phyloP scores from a whole-genome alignment of 139 green algal genomes.

The Chlorella vulgaris region DNA sequence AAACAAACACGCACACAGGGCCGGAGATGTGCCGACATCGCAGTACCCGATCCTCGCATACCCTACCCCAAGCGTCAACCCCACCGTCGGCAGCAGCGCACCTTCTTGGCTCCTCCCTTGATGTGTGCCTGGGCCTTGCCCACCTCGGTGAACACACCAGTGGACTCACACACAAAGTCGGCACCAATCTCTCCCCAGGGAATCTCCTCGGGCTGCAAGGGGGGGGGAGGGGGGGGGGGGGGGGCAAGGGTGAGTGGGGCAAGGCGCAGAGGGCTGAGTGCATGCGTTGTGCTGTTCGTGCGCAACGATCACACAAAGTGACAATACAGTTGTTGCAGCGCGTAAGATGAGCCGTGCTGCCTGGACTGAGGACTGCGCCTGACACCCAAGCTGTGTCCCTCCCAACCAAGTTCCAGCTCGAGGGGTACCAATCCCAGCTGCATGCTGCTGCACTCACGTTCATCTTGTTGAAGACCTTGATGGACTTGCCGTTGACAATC shows the following conservation, averaged over 20 bases:
- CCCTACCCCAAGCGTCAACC: too few relatives aligned
- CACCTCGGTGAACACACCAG: slow-evolving; percentile 92
- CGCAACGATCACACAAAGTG: too few relatives aligned
- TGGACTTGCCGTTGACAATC: slow-evolving; percentile 71
- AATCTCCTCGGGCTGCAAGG: slow-evolving; percentile 87
- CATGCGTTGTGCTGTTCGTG: too few relatives aligned
- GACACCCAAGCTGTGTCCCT: background rate
- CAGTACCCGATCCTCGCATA: too few relatives aligned
- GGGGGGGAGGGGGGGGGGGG: too few relatives aligned
- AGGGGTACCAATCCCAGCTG: too few relatives aligned
- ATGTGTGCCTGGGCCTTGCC: slow-evolving; percentile 82
- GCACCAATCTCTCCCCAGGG: slow-evolving; percentile 79
- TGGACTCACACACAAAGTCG: slow-evolving; percentile 91
- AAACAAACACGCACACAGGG: too few relatives aligned
- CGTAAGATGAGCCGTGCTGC: too few relatives aligned
- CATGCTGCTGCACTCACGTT: background rate
- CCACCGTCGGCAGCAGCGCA: slow-evolving; percentile 16
- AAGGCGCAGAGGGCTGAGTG: background rate
- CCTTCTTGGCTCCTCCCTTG: slow-evolving; percentile 91
- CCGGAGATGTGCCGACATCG: too few relatives aligned
- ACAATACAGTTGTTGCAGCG: too few relatives aligned
- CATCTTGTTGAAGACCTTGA: slow-evolving; percentile 75
- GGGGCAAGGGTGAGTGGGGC: background rate
- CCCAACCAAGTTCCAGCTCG: too few relatives aligned
- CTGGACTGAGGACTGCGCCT: too few relatives aligned